Conservation (phyloP, 345 rosid species). For the Moricandia moricandioides region DNA sequence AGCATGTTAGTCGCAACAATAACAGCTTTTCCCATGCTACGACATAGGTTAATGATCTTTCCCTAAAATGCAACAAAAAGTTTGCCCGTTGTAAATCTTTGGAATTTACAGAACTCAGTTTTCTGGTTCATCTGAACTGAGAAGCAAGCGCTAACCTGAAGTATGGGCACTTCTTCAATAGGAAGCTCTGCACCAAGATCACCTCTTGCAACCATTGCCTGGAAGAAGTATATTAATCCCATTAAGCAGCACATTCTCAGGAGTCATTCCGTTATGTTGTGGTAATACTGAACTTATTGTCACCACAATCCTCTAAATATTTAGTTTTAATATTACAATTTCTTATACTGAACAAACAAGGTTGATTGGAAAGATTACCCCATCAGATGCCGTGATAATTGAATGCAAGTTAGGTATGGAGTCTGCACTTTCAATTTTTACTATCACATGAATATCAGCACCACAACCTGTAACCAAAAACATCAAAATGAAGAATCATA, state of each 20-base stretch:
- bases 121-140: constrained; percentile 6
- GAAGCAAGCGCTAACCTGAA: constrained; percentile 63
- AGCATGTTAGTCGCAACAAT: constrained; percentile 99
- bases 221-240: constrained; percentile 13
- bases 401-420: constrained; percentile 93
- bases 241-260: constrained; percentile 11
- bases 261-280: not conserved
- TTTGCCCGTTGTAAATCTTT: not conserved
- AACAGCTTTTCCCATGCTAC: constrained; percentile 99
- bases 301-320: not conserved
- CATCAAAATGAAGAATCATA: constrained; percentile 2
- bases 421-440: constrained; percentile 95
- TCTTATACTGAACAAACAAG: constrained; percentile 10
- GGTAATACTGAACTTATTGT: not conserved
- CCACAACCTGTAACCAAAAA: constrained; percentile 45
- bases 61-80: constrained; percentile 47
- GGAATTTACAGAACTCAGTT: constrained; percentile 11
- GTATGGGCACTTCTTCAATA: constrained; percentile 95
- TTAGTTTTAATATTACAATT: not conserved
- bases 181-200: constrained; percentile 99
- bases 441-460: constrained; percentile 88
- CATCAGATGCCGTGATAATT: constrained; percentile 97
- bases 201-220: constrained; percentile 99
- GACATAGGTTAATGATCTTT: constrained; percentile 81
- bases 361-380: constrained; percentile 51